A percentile compares a stretch with the other conserved stretches of the same genome.
These are phyloP conservation scores for Spathaspora sp. DNA, from an alignment of 805 yeast species.

Conservation along the genomic window DNA sequence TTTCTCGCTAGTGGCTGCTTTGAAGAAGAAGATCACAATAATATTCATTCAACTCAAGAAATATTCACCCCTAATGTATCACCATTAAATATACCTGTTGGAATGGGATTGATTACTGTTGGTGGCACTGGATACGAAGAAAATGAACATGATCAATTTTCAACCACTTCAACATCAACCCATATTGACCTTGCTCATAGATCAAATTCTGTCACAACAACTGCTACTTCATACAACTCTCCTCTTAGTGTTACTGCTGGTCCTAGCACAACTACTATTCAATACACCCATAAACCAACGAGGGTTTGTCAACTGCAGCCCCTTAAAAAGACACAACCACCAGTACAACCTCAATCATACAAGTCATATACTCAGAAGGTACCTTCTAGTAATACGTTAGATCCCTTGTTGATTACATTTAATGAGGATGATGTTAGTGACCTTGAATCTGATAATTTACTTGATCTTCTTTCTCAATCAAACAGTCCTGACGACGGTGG, in stretches of 20 bases:
- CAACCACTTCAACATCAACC: background rate
- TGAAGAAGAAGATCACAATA: background rate
- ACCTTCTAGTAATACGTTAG: background rate
- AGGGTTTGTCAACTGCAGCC: background rate
- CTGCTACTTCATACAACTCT: background rate
- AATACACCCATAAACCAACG: background rate
- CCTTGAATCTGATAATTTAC: slow-evolving; percentile 2
- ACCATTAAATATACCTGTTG: background rate
- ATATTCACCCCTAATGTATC: background rate
- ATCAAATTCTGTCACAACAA: slow-evolving; percentile 3
- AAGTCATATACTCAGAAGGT: background rate
- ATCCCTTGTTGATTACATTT: slow-evolving; percentile 3
- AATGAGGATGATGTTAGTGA: slow-evolving; percentile 3
- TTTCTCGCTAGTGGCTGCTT: slow-evolving; percentile 2
- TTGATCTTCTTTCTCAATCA: background rate
- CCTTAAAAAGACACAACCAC: background rate
- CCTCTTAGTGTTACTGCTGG: background rate
- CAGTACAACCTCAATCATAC: background rate
- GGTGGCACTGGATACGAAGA: background rate
- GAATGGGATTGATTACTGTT: background rate
- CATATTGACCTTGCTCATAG: background rate
- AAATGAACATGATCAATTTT: background rate
- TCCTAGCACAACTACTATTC: background rate
- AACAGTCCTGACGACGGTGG: background rate
- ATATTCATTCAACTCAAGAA: background rate